Conservation (phyloP, 352 stramenopile species). For the Phytophthora pseudosyringae region DNA sequence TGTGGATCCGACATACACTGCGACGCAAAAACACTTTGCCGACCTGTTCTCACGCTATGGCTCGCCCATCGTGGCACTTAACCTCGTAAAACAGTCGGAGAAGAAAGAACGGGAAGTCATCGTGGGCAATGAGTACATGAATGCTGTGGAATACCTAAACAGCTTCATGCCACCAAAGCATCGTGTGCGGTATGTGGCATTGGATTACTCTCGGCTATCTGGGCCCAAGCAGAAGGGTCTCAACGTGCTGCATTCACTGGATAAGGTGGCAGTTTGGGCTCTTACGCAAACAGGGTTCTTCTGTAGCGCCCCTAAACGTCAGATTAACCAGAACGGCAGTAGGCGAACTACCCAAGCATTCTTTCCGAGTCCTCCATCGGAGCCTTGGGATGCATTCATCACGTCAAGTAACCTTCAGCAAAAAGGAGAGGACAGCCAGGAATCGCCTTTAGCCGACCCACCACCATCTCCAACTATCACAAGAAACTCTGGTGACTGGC, state of each 20-base stretch:
- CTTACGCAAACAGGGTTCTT: constrained; percentile 98
- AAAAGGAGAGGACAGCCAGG: constrained; percentile 24
- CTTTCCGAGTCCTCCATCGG: constrained; percentile 33
- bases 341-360: constrained; percentile 60
- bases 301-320: constrained; percentile 90
- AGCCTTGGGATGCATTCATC: constrained; percentile 33
- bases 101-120: constrained; percentile 98
- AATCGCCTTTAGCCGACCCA: constrained; percentile 13
- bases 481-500: constrained; percentile 85
- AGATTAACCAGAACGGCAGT: constrained; percentile 68
- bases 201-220: constrained; percentile 95
- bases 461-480: constrained; percentile 73
- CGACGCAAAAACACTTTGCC: constrained; percentile 94
- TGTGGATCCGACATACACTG: constrained; percentile 96
- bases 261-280: constrained; percentile 96
- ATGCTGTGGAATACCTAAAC: constrained; percentile 99
- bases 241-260: constrained; percentile 93
- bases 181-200: constrained; percentile 96
- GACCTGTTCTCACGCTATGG: constrained; percentile 97
- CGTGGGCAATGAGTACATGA: constrained; percentile 97
- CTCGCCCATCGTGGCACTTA: constrained; percentile 96
- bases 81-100: constrained; percentile 98
- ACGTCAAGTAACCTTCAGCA: constrained; percentile 23
- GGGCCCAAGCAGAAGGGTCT: constrained; percentile 92
- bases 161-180: constrained; percentile 90